These are phyloP conservation scores for Pouteria glomerata DNA, from an alignment of 148 eudicot species.

Conservation along the genomic window DNA sequence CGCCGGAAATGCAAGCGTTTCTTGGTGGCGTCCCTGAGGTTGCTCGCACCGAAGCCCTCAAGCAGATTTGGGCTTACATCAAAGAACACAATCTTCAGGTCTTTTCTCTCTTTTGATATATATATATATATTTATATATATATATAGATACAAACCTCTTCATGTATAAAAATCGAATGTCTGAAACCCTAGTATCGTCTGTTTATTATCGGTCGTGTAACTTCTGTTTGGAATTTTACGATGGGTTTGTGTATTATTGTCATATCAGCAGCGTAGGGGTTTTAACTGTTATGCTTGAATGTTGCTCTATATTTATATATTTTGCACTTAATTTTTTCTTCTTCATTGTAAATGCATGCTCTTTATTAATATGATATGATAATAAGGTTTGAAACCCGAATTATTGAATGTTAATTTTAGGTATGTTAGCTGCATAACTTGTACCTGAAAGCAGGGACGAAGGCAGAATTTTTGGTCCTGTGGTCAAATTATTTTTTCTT, in stretches of 20 bases:
- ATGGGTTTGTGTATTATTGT: not conserved
- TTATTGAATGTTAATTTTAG: too few species aligned
- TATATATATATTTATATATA: not conserved
- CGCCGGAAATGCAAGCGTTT: conserved; percentile 63
- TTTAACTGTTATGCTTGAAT: too few species aligned
- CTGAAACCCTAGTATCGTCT: not conserved
- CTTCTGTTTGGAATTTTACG: not conserved
- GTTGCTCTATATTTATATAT: too few species aligned
- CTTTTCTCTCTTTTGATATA: not conserved
- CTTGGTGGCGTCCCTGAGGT: conserved; percentile 66
- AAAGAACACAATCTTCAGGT: conserved; percentile 81
- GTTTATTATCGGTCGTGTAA: not conserved
- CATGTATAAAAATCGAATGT: not conserved
- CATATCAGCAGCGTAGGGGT: too few species aligned
- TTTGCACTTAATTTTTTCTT: too few species aligned
- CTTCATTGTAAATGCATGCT: too few species aligned
- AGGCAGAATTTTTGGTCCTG: too few species aligned
- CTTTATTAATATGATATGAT: too few species aligned
- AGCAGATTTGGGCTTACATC: conserved; percentile 87
- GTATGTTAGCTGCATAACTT: too few species aligned
- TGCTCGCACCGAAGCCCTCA: conserved; percentile 69
- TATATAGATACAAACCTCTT: not conserved
- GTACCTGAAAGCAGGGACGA: too few species aligned
- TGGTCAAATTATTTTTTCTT: too few species aligned
- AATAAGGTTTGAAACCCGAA: too few species aligned